Base-by-base conservation (phyloP, 2,329 filamentous ascomycete species). In the Arthrinium phaeospermum region DNA sequence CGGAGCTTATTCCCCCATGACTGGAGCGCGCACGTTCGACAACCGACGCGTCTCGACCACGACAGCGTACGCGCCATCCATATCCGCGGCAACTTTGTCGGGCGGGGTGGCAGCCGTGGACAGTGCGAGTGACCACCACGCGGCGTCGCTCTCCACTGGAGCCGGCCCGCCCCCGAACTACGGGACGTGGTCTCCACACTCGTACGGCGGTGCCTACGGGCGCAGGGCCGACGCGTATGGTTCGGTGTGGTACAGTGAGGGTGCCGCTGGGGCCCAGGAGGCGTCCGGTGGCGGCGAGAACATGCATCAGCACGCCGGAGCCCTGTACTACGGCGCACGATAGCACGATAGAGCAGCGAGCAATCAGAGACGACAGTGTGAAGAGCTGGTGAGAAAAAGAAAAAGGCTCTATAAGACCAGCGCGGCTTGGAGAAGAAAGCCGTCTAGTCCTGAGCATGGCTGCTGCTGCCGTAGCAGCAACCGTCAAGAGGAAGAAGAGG, bases 31-130 rank as follows among this genome's bases (percentile, higher is more conserved):
- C 57, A 41, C 57, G 5, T 64, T 41, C n/a, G 30, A 85, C 71
- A 86, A 86, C 53, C 82, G 86, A 73, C 85, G 83, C 68, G 76
- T 79, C 5, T 83, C 84, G 13, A 78, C 86, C 71, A 80, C 85
- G 1, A 75, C 80, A 7, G 85, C 86, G 70, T 88, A 88, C 71
- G 80, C 83, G 4, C 77, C 85, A n/a, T 49, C 75, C 30, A 75
- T 71, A 37, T 72, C 74, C 19, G 74, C 76, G 49, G 73, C 72
- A 27, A 64, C 57, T 13, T 41, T 71, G 6, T 57, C 74, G 51
- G 70, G 84, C 46, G 78, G 80, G 13, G 77, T 81, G 5, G 73
- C 82, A 1, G 80, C 82, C 4, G 67, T 30, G 41, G 57, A 64
- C 34, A 79, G 82, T 8, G 78, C 79, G 0, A 72, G 84, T 70